Conservation (phyloP, 345 rosid species). For the Abelmoschus esculentus region DNA sequence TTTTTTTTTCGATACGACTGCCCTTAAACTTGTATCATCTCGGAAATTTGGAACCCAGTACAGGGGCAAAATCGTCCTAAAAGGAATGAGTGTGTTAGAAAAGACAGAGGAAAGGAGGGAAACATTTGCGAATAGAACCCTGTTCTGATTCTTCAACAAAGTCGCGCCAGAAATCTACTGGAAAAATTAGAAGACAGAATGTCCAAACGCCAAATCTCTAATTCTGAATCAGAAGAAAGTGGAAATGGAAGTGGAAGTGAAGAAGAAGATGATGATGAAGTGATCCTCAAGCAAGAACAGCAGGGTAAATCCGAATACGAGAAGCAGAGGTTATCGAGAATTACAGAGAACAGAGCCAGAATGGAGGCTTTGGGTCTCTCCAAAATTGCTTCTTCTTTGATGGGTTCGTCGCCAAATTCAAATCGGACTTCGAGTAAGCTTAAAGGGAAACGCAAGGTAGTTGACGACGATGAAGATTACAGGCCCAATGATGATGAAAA, state of each 20-base stretch:
- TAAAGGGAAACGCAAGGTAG: conserved; percentile 41
- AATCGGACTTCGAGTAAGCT: conserved; percentile 13
- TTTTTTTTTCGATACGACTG: no score
- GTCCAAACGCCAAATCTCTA: conserved; percentile 17
- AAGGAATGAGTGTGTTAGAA: neutral
- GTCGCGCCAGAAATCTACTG: neutral
- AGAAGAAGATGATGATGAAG: conserved; percentile 29
- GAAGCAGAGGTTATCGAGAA: conserved; percentile 62
- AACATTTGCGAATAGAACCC: neutral
- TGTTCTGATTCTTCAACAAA: neutral
- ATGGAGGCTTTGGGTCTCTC: conserved; percentile 75
- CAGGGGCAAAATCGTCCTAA: neutral
- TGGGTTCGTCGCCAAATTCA: conserved; percentile 26
- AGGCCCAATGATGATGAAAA: conserved; percentile 31
- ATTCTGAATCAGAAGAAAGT: conserved; percentile 20
- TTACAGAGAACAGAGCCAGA: conserved; percentile 69
- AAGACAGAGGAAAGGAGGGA: neutral
- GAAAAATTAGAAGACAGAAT: conserved; percentile 6
- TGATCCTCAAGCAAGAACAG: conserved; percentile 7
- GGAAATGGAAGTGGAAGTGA: conserved; percentile 17
- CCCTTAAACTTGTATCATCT: no score
- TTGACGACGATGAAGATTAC: conserved; percentile 63
- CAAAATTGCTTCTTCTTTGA: conserved; percentile 44
- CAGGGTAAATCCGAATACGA: conserved; percentile 47
- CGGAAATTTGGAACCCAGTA: no score